Percentiles rank a stretch among this genome's conserved stretches.
Evolutionary conservation across 345 rosid genomes (phyloP).

Genomic region (Luvunga scandens): DNA sequence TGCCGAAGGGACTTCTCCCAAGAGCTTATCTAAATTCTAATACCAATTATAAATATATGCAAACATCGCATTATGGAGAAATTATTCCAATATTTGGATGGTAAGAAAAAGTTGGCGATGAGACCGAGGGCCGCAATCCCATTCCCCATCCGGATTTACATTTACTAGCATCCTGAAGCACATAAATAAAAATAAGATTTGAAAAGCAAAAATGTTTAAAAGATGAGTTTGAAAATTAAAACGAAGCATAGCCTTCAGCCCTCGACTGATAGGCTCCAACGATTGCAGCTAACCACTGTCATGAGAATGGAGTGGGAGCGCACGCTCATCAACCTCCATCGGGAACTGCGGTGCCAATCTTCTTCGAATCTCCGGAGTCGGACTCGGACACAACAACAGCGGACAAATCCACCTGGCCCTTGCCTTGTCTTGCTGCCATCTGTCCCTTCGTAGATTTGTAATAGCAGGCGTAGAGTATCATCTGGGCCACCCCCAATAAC

Average conservation of each 20-base stretch:
- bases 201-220: not conserved
- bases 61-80: no score
- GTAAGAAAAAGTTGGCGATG: no score
- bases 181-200: not conserved
- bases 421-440: conserved; percentile 40
- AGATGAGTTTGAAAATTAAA: not conserved
- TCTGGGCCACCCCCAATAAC: conserved; percentile 51
- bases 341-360: not conserved
- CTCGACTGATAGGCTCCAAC: not conserved
- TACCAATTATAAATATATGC: no score
- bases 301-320: not conserved
- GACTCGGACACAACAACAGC: conserved; percentile 23
- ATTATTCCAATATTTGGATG: no score
- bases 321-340: not conserved
- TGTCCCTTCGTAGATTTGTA: conserved; percentile 57
- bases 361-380: not conserved
- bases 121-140: no score
- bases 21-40: no score
- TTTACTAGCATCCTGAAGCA: not conserved
- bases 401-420: conserved; percentile 37
- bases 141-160: no score
- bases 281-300: not conserved
- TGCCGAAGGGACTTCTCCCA: no score
- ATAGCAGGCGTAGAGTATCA: conserved; percentile 55
- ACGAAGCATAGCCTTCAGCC: not conserved